phyloP scores from a whole-genome alignment of 2,329 filamentous ascomycete genomes.

The Alternaria solani region DNA sequence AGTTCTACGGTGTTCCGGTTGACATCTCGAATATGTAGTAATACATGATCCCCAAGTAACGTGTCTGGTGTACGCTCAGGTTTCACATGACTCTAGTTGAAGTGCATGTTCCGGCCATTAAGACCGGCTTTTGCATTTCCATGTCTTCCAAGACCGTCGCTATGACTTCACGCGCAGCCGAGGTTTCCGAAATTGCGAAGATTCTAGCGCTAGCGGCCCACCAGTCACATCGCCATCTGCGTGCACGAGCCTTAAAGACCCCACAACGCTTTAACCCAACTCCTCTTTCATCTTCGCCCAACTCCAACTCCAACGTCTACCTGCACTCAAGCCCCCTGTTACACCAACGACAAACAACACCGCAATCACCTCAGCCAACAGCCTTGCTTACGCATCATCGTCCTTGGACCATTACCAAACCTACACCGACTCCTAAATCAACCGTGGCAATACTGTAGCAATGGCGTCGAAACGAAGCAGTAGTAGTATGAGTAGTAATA shows the following conservation, averaged over 20 bases:
- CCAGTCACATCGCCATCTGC: constrained; percentile 6
- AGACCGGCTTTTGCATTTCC: not conserved
- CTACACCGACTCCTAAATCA: constrained; percentile 25
- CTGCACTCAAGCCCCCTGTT: constrained; percentile 6
- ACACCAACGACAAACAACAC: constrained; percentile 15
- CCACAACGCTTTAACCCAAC: constrained; percentile 20
- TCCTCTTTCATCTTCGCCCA: constrained; percentile 28
- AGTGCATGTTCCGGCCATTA: not conserved
- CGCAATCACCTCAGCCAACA: constrained; percentile 1
- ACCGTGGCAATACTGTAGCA: constrained; percentile 59
- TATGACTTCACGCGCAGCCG: not conserved
- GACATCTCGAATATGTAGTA: constrained; percentile 16
- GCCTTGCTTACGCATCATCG: not conserved
- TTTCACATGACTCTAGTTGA: not conserved
- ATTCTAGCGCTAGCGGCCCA: constrained; percentile 13
- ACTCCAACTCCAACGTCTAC: constrained; percentile 21
- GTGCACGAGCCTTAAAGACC: constrained; percentile 17
- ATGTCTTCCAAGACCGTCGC: not conserved
- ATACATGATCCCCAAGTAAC: constrained; percentile 10
- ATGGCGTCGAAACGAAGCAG: constrained; percentile 79
- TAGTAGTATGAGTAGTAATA: constrained; percentile 70
- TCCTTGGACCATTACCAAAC: not conserved
- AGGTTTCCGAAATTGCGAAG: constrained; percentile 18
- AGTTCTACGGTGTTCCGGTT: constrained; percentile 38
- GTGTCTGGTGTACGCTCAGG: not conserved